Conservation (phyloP, 371 early-diverging fungal species). For the Chytridium lagenaria region DNA sequence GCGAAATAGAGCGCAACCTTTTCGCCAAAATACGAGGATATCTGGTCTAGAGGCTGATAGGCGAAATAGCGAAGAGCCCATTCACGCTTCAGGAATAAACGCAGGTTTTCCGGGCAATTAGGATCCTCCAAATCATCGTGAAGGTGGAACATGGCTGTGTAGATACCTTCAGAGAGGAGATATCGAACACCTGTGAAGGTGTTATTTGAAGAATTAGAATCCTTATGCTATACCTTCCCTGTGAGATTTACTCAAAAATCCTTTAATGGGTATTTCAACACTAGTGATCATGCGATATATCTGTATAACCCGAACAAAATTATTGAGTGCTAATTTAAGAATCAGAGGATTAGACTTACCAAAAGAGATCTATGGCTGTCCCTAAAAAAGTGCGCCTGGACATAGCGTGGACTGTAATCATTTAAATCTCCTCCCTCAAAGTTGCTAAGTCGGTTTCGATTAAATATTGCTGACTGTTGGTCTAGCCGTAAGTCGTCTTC, state of each 20-base stretch:
- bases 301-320: no score
- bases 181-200: conserved; percentile 34
- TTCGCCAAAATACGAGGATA: conserved; percentile 65
- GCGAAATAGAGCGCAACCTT: conserved; percentile 68
- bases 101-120: conserved; percentile 2
- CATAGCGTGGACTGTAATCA: conserved; percentile 2
- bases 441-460: conserved; percentile 25
- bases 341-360: conserved; percentile 24
- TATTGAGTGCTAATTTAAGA: not conserved
- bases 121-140: conserved; percentile 43
- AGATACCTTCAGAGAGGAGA: conserved; percentile 37
- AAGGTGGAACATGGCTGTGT: conserved; percentile 40
- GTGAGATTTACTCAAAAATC: not conserved
- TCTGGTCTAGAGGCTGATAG: conserved; percentile 45
- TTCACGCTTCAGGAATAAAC: conserved; percentile 7
- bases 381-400: conserved; percentile 40
- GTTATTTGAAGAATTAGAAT: no score
- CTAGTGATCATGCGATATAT: conserved; percentile 28
- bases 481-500: conserved; percentile 19
- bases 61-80: conserved; percentile 29
- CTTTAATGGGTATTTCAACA: conserved; percentile 27
- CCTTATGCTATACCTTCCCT: conserved; percentile 22
- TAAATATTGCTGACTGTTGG: conserved; percentile 34
- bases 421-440: conserved; percentile 43
- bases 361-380: conserved; percentile 43